phyloP scores from a whole-genome alignment of 2,329 filamentous ascomycete genomes.

The Stachybotrys chlorohalonatus region DNA sequence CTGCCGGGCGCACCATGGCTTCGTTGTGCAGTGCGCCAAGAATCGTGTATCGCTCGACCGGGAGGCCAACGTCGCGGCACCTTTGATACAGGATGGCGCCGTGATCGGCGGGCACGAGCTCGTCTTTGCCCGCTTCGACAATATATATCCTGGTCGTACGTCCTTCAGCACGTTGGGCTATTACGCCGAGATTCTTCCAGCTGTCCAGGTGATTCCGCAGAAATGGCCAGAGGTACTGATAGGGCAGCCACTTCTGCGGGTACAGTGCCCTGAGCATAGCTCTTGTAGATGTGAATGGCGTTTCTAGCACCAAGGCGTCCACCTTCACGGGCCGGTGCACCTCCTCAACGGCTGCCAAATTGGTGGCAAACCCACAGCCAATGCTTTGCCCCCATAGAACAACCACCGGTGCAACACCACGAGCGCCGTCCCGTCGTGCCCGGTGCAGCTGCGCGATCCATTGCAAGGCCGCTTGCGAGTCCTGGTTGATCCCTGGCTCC shows the following conservation, averaged over 20 bases:
- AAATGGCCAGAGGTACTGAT: slow-evolving; percentile 66
- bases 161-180: slow-evolving; percentile 20
- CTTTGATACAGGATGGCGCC: slow-evolving; percentile 33
- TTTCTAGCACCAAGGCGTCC: slow-evolving; percentile 57
- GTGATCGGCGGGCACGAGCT: slow-evolving; percentile 46
- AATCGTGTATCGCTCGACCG: slow-evolving; percentile 33
- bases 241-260: slow-evolving; percentile 72
- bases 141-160: slow-evolving; percentile 34
- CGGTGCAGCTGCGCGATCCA: slow-evolving; percentile 46
- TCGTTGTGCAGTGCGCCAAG: slow-evolving; percentile 48
- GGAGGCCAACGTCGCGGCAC: slow-evolving; percentile 38
- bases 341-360: slow-evolving; percentile 33
- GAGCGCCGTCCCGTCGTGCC: slow-evolving; percentile 7
- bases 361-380: slow-evolving; percentile 62
- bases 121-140: slow-evolving; percentile 48
- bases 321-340: slow-evolving; percentile 29
- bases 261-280: slow-evolving; percentile 66
- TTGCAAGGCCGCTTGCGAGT: slow-evolving; percentile 53
- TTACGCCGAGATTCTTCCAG: slow-evolving; percentile 36
- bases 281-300: slow-evolving; percentile 62
- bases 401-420: slow-evolving; percentile 26
- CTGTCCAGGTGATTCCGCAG: slow-evolving; percentile 55
- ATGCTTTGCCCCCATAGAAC: slow-evolving; percentile 73
- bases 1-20: slow-evolving; percentile 32
- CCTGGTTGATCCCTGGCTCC: slow-evolving; percentile 60